These are phyloP conservation scores for Leccinum aurantiacum DNA, from an alignment of 768 basidiomycete genomes.

Conservation along the genomic window DNA sequence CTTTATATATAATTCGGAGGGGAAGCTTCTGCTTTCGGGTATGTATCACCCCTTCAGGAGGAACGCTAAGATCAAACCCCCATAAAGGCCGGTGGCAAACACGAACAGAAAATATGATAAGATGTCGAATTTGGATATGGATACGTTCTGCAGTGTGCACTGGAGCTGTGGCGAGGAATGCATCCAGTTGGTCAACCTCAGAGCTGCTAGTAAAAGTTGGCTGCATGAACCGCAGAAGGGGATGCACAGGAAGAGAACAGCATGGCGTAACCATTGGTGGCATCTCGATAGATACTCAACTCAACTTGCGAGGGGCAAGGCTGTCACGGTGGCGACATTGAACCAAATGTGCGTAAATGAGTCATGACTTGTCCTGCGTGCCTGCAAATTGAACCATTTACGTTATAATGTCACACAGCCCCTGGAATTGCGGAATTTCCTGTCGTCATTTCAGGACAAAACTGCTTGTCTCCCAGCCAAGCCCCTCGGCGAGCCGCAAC, in stretches of 20 bases:
- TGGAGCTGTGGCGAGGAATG: background rate
- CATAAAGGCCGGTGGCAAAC: background rate
- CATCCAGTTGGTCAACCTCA: background rate
- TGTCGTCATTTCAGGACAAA: background rate
- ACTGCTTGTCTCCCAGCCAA: background rate
- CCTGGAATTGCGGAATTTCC: background rate
- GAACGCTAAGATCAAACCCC: background rate
- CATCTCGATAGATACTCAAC: background rate
- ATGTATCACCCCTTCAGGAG: background rate
- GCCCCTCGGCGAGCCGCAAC: constrained; percentile 8
- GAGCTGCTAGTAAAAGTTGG: background rate
- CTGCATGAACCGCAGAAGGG: background rate
- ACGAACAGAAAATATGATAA: constrained; percentile 17
- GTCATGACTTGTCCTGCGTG: too few species aligned
- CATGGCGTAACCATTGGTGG: background rate
- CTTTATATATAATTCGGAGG: background rate
- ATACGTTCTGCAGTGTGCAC: background rate
- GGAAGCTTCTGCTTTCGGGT: background rate
- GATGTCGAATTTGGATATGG: constrained; percentile 18
- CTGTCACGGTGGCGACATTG: constrained; percentile 3
- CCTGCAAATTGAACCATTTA: background rate
- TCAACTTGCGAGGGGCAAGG: background rate
- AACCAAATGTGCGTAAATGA: background rate
- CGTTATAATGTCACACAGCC: background rate
- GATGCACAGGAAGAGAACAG: constrained; percentile 17